Conservation (phyloP, 495 filamentous ascomycete genomes). For the Daldinia childiae region DNA sequence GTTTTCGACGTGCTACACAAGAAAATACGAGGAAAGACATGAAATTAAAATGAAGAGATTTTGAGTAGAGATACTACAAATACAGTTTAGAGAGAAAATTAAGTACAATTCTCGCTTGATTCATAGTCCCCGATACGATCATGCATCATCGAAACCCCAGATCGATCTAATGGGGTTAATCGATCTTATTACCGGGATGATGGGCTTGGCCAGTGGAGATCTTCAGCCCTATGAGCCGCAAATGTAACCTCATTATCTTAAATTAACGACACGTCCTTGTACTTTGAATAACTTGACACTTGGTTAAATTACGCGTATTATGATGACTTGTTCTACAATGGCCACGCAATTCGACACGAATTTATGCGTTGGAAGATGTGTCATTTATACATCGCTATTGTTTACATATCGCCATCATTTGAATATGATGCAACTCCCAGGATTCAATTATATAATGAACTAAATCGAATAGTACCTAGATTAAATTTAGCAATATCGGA, state of each 20-base stretch:
- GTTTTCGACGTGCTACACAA: background rate
- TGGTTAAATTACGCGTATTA: no score
- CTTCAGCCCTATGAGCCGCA: conserved; percentile 38
- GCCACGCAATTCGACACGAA: no score
- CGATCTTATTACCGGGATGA: conserved; percentile 12
- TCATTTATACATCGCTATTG: no score
- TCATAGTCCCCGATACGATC: conserved; percentile 10
- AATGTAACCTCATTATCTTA: conserved; percentile 25
- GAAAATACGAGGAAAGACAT: background rate
- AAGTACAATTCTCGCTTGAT: background rate
- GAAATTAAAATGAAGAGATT: background rate
- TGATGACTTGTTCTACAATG: no score
- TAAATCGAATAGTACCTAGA: no score
- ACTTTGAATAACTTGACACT: no score
- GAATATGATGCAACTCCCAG: no score
- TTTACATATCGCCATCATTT: no score
- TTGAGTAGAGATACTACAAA: background rate
- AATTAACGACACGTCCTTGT: conserved; percentile 21
- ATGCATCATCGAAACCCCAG: conserved; percentile 28
- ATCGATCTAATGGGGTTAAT: conserved; percentile 25
- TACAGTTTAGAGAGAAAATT: background rate
- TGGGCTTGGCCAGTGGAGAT: conserved; percentile 20
- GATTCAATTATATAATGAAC: no score
- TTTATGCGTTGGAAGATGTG: no score
- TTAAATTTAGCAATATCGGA: no score